Base-by-base conservation (phyloP, 2,329 filamentous ascomycete genomes). In the Parafenestella ontariensis region DNA sequence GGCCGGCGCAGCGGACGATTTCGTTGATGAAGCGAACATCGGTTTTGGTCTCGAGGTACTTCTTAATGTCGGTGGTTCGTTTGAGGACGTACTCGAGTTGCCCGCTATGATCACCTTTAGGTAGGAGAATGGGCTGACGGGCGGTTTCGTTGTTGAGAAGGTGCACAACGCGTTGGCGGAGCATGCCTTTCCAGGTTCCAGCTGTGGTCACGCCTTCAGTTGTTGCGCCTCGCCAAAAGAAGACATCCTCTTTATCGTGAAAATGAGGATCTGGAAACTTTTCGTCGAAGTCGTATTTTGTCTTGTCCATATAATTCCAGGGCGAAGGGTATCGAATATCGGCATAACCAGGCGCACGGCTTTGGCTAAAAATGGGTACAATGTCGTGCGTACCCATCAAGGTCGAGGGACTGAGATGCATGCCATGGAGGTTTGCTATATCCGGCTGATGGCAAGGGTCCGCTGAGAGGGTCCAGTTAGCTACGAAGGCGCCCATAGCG, bases 371-470 rank as follows among this genome's bases (percentile, higher is more conserved):
- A 10, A 95, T 79, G 0, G 91, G 91, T 2, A 89, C 76, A 3
- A 95, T 80, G 18, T 87, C 81, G 56, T 85, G 83, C 1, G 88
- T 83, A 0, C 87, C 84, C 44, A 85, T 84, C 58, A 86, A 80
- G 0, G 83, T 80, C 7, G 88, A 84, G 0, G 88, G 84, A 0
- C 84, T 86, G 36, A 90, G 80, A 70, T 90, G 86, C 66, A 94
- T 86, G 37, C 90, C 89, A 65, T 94, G 90, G 1, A 94, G 80
- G 56, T 87, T 82, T 24, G 86, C 84, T 28, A 94, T 78, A 59
- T 95, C 91, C 1, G 91, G 89, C 67, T 95, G 91, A 55, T 89
- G 84, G 69, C 91, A 96, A 24, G 89, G 82, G 42, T 91, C 84
- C 5, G 87, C 82, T 5, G 88, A 85, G 8, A 82, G 70, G 1